Evolutionary conservation across 2,329 filamentous ascomycete genomes (phyloP), one percentile per base, ranked within the genome.

Genomic region (Phyllachora maydis): DNA sequence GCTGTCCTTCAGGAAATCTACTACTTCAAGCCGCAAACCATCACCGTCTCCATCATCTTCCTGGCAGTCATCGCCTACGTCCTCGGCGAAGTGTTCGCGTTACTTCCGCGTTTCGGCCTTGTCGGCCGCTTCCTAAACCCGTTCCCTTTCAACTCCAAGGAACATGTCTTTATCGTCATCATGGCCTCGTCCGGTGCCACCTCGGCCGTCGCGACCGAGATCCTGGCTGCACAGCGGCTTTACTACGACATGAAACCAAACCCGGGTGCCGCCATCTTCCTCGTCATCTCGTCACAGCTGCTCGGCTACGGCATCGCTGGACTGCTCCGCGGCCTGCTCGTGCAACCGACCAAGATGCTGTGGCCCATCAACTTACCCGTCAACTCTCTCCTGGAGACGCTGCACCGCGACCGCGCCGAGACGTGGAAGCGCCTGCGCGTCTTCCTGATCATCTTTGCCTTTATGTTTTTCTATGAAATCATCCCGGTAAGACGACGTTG

Each of bases 181-280:
- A 57, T 57, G 49, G 47, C 50, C 0, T 47, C 42, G 5, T 41
- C 52, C 1, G 50, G 49, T 27, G 29, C 51, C 39, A 42, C 17
- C 31, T 42, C 14, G 5, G 20, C 20, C 11, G 15, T 22, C 12
- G 20, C 20, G 12, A 22, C 20, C 11, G 20, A 22, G 20, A 22
- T 22, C 20, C 6, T 22, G 13, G 20, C 20, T 6, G 20, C 20
- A 8, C 20, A 22, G 20, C 10, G 13, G 6, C 12, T 22, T 8
- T 22, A 22, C 12, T 22, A 22, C 12, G 20, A 14, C 20, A 22
- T n/a, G 11, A 14, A 22, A 8, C 20, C 20, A 5, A 22, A 14
- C 12, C 20, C 20, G 5, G 20, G 20, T n/a, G 20, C 20, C 5
- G 20, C 20, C 20, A n/a, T 22, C 6, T 22, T 22, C 20, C 20